Base-by-base conservation (phyloP, 495 filamentous ascomycete genomes). In the Extremus antarcticus region DNA sequence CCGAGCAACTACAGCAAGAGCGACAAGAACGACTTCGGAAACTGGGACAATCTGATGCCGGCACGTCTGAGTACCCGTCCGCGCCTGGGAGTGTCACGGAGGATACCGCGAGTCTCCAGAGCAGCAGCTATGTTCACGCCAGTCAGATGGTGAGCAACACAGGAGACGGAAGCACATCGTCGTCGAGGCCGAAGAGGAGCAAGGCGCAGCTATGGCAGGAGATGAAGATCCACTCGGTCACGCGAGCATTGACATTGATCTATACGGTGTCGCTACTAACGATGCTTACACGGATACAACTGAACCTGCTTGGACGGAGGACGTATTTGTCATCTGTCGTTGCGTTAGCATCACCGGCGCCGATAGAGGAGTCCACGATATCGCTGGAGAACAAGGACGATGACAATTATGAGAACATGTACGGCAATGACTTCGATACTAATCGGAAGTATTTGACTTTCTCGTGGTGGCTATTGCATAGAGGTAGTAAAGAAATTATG, bases 161-260 rank as follows among this genome's bases (percentile, higher is more conserved):
- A 3, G 25, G 61, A 25, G 71, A 71, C 9, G 65, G 67, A 50
- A 66, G 60, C 11, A 43, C 39, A 59, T 17, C 52, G 16, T 71
- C 63, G 65, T 69, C 53, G 59, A 55, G 74, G 62, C 72, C 81
- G 46, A 82, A 81, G 61, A 92, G 84, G 70, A 86, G 83, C 40
- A 98, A 96, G 75, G 78, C 83, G 22, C 88, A 96, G 70, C 74
- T 99, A 17, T 99, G 92, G 92, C 88, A 94, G 69, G 94, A 99
- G 63, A 80, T 99, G 61, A 99, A 95, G 64, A 95, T 99, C 59
- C 86, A 79, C 71, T 89, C 92, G 17, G 86, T 97, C 58, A 90
- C 94, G 16, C 76, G 92, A 65, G 79, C 90, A 1, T 89, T 94
- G 66, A 94, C 90, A 7, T 76, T 99, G 16, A 75, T 96, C 47